phyloP scores from a whole-genome alignment of 306 rosid genomes.

The Citrullus mucosospermus region DNA sequence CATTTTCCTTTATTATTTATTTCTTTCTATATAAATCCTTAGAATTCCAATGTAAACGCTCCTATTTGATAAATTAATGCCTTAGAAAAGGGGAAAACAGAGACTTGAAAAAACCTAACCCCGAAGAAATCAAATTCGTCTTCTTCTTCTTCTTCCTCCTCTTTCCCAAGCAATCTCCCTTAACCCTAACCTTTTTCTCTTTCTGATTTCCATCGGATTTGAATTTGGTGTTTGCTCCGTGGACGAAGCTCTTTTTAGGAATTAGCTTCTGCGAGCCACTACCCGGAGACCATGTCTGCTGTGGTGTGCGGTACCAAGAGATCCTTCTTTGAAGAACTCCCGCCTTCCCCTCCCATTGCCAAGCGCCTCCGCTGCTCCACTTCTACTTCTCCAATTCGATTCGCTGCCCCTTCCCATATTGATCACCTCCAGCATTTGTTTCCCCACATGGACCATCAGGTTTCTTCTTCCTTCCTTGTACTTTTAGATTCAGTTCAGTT shows the following conservation, averaged over 20 bases:
- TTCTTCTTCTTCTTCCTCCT: neutral
- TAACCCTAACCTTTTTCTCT: neutral
- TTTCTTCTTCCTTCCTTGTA: neutral
- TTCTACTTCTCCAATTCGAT: constrained; percentile 63
- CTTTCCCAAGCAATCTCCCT: neutral
- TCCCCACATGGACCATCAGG: constrained; percentile 72
- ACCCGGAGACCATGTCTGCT: constrained; percentile 69
- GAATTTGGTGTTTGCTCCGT: neutral
- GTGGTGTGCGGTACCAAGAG: constrained; percentile 98
- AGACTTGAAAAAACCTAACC: neutral
- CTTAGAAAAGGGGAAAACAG: neutral
- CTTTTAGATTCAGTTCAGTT: neutral
- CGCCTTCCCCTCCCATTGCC: constrained; percentile 72
- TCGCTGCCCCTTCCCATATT: constrained; percentile 35
- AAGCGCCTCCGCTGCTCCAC: constrained; percentile 90
- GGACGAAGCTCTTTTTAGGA: neutral
- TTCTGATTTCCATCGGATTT: neutral
- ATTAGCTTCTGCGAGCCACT: neutral
- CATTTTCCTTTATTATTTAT: too few relatives aligned
- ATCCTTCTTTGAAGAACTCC: constrained; percentile 93
- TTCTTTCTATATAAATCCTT: neutral
- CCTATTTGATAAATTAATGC: neutral
- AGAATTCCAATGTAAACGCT: neutral
- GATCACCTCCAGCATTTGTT: constrained; percentile 61
- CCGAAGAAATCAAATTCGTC: neutral